Conservation (phyloP, 495 filamentous ascomycete species). For the Penicillium alfredii region DNA sequence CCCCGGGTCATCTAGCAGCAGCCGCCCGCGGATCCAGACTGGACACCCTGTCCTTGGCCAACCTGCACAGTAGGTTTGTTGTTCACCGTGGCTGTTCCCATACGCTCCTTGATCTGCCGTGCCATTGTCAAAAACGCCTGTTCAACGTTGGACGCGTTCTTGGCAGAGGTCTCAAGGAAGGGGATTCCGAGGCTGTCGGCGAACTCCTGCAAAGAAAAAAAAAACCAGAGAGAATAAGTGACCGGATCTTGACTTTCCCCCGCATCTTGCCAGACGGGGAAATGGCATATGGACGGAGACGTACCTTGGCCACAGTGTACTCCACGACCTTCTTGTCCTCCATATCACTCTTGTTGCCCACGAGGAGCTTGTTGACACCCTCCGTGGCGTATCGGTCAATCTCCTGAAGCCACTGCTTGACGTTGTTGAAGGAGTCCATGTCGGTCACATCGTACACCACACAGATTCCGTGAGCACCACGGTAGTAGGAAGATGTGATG, state of each 20-base stretch:
- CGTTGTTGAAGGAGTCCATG: constrained; percentile 99
- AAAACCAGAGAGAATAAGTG: too few species aligned
- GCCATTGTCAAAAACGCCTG: constrained; percentile 99
- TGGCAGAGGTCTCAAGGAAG: constrained; percentile 98
- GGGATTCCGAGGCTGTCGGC: constrained; percentile 98
- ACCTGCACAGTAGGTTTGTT: constrained; percentile 98
- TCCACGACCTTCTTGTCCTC: constrained; percentile 99
- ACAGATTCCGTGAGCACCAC: constrained; percentile 96
- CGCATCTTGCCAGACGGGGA: constrained; percentile 13
- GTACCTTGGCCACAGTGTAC: constrained; percentile 97
- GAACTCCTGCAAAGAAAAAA: constrained; percentile 66
- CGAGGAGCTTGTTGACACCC: constrained; percentile 97
- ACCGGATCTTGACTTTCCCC: too few species aligned
- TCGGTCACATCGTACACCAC: constrained; percentile 99
- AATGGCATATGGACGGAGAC: constrained; percentile 11
- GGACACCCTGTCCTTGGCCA: constrained; percentile 86
- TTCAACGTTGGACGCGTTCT: constrained; percentile 99
- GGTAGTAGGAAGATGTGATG: constrained; percentile 99
- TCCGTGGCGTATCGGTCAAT: constrained; percentile 98
- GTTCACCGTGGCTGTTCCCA: constrained; percentile 95
- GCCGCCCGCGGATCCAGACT: constrained; percentile 80
- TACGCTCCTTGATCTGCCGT: constrained; percentile 98
- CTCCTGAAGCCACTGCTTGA: constrained; percentile 99
- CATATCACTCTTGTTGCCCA: constrained; percentile 99
- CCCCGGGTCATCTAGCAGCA: constrained; percentile 72